Evolutionary conservation across 2,329 filamentous ascomycete species (phyloP).

Genomic region (Aspergillus sp.): DNA sequence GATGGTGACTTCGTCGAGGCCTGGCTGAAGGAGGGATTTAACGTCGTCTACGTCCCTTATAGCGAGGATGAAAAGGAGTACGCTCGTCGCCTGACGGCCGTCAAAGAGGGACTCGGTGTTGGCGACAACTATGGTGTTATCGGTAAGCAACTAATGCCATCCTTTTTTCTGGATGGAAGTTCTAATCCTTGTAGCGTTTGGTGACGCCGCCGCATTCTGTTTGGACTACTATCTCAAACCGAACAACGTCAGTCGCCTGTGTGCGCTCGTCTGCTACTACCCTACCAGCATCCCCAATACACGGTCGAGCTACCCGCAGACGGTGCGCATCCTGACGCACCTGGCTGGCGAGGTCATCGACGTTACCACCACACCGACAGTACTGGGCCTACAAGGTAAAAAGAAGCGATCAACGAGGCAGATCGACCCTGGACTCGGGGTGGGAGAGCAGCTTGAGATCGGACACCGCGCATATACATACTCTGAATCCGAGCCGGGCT

Average conservation of each 20-base stretch:
- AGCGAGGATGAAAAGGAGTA: slow-evolving; percentile 53
- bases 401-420: slow-evolving; percentile 48
- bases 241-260: slow-evolving; percentile 52
- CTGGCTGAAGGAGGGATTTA: slow-evolving; percentile 62
- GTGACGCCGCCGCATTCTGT: slow-evolving; percentile 59
- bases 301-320: slow-evolving; percentile 33
- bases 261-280: slow-evolving; percentile 64
- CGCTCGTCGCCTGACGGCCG: slow-evolving; percentile 49
- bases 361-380: slow-evolving; percentile 49
- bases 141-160: slow-evolving; percentile 43
- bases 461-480: slow-evolving; percentile 52
- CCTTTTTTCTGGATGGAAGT: neutral
- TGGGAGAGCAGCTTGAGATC: slow-evolving; percentile 43
- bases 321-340: slow-evolving; percentile 55
- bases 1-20: slow-evolving; percentile 54
- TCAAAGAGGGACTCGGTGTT: slow-evolving; percentile 56
- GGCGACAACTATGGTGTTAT: slow-evolving; percentile 64
- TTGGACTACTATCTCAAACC: slow-evolving; percentile 60
- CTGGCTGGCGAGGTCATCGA: slow-evolving; percentile 53
- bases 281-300: slow-evolving; percentile 58
- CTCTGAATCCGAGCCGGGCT: slow-evolving; percentile 59
- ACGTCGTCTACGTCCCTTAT: slow-evolving; percentile 57
- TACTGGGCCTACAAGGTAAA: slow-evolving; percentile 55
- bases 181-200: slow-evolving; percentile 51
- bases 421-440: slow-evolving; percentile 52